Percentiles rank a stretch among this genome's conserved stretches.
Conservation (phyloP, 2,329 filamentous ascomycete genomes). For the Fusarium sarcochroum region DNA sequence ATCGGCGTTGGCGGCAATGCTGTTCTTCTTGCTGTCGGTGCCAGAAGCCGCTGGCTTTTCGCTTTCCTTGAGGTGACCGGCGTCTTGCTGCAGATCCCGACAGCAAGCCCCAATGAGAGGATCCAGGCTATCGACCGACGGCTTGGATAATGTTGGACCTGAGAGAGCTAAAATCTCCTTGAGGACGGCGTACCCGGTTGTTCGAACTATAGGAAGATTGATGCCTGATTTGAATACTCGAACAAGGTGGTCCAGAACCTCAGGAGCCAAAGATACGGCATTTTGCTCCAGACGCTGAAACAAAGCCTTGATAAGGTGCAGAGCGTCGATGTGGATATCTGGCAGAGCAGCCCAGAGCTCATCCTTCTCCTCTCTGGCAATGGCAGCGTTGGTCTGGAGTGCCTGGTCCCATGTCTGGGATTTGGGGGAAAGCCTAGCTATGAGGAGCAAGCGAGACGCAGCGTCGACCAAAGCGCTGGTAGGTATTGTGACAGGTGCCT, state of each 20-base stretch:
- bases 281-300: constrained; percentile 70
- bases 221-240: constrained; percentile 77
- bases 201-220: constrained; percentile 68
- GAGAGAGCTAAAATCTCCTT: constrained; percentile 70
- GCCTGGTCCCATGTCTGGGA: constrained; percentile 63
- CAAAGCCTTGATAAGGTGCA: constrained; percentile 73
- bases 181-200: constrained; percentile 71
- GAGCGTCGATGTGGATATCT: constrained; percentile 78
- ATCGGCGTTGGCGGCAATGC: constrained; percentile 74
- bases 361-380: constrained; percentile 85
- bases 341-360: constrained; percentile 82
- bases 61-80: constrained; percentile 61
- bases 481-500: constrained; percentile 75
- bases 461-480: constrained; percentile 78
- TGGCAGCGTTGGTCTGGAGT: constrained; percentile 77
- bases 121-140: constrained; percentile 73
- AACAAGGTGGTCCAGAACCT: constrained; percentile 77
- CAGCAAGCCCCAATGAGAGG: constrained; percentile 78
- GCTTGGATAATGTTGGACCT: constrained; percentile 77
- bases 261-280: constrained; percentile 71
- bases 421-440: constrained; percentile 67
- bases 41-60: constrained; percentile 52
- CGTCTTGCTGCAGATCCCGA: constrained; percentile 75
- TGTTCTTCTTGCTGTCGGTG: constrained; percentile 57
- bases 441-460: constrained; percentile 76